These are phyloP conservation scores for Kickxella alabastrina DNA, from an alignment of 192 early-diverging fungal genomes.

Conservation along the genomic window DNA sequence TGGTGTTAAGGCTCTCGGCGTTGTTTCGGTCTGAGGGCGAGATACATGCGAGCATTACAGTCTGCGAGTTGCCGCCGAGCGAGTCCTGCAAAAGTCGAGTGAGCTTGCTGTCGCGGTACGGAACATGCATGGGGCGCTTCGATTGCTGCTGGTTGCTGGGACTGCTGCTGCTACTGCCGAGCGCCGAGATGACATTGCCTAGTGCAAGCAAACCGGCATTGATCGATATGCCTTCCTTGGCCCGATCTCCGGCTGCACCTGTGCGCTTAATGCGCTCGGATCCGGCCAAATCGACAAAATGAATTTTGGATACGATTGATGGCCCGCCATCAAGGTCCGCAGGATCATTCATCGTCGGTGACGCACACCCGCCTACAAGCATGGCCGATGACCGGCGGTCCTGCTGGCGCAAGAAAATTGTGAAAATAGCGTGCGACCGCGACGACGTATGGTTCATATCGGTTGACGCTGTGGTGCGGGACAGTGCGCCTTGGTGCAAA, in stretches of 20 bases:
- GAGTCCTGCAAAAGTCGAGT: constrained; percentile 95
- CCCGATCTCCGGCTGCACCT: constrained; percentile 88
- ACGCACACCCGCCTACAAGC: not conserved
- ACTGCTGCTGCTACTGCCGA: constrained; percentile 61
- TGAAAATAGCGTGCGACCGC: constrained; percentile 96
- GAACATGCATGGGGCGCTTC: constrained; percentile 69
- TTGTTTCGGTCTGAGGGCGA: constrained; percentile 83
- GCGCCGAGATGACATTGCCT: constrained; percentile 95
- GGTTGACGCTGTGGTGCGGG: constrained; percentile 86
- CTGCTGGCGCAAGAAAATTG: constrained; percentile 78
- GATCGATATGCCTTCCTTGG: constrained; percentile 95
- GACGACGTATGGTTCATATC: constrained; percentile 97
- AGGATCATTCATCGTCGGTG: not conserved
- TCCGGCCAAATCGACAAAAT: constrained; percentile 99
- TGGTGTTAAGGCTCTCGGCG: constrained; percentile 90
- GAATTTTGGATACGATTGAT: constrained; percentile 78
- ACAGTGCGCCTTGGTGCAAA: constrained; percentile 68
- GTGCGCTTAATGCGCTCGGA: constrained; percentile 95
- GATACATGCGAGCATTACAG: constrained; percentile 95
- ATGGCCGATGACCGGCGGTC: constrained; percentile 50
- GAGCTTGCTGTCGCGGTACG: constrained; percentile 96
- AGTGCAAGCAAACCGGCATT: constrained; percentile 94
- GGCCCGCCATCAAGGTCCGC: constrained; percentile 15
- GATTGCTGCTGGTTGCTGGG: constrained; percentile 7
- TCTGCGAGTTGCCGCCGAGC: constrained; percentile 92